Evolutionary conservation across 208 protist genomes (phyloP).

Genomic region (Porcisia hertigi): DNA sequence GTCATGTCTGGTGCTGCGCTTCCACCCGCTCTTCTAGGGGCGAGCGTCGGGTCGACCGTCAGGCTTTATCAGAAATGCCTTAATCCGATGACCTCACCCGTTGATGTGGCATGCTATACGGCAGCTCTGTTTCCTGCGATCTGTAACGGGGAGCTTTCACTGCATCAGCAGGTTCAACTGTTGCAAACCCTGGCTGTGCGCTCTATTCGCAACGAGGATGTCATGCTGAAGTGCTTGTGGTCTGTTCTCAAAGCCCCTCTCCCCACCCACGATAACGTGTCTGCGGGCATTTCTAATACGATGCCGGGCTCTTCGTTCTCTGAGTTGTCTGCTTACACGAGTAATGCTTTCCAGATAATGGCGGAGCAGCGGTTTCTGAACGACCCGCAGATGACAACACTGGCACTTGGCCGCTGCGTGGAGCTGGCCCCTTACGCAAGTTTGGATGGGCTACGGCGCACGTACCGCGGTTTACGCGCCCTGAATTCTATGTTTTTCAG

Average conservation of each 20-base stretch:
- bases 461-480: slow-evolving; percentile 52
- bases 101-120: slow-evolving; percentile 16
- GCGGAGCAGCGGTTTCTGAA: slow-evolving; percentile 50
- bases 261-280: not conserved
- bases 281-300: not conserved
- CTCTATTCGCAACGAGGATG: slow-evolving; percentile 61
- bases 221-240: slow-evolving; percentile 65
- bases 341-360: slow-evolving; percentile 55
- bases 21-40: not conserved
- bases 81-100: slow-evolving; percentile 11
- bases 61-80: slow-evolving; percentile 17
- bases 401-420: slow-evolving; percentile 70
- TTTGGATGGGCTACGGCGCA: slow-evolving; percentile 41
- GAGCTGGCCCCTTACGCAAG: slow-evolving; percentile 53
- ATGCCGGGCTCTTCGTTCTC: not conserved
- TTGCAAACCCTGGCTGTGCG: slow-evolving; percentile 31
- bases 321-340: slow-evolving; percentile 49
- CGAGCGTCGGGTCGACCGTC: not conserved
- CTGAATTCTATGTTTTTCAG: slow-evolving; percentile 68
- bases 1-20: not conserved
- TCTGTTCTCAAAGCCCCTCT: slow-evolving; percentile 57
- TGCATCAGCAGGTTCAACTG: slow-evolving; percentile 29
- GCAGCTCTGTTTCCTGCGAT: slow-evolving; percentile 24
- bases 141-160: slow-evolving; percentile 2
- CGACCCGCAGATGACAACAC: slow-evolving; percentile 63